phyloP scores from a whole-genome alignment of 2,329 filamentous ascomycete species.

The Blumeriella jaapii region DNA sequence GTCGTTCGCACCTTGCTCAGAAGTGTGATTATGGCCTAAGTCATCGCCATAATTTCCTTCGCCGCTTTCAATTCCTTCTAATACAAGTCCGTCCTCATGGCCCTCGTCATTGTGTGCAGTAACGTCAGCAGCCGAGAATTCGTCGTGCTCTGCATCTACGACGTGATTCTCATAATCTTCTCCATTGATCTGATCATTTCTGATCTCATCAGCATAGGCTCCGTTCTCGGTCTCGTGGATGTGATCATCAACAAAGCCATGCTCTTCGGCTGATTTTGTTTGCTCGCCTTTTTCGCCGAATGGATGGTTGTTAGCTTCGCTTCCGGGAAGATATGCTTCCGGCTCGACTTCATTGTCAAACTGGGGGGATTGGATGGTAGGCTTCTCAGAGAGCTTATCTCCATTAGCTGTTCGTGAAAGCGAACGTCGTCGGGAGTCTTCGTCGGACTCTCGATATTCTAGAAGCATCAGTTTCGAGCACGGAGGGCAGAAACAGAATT shows the following conservation, averaged over 20 bases:
- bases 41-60: background rate
- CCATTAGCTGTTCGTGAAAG: constrained; percentile 2
- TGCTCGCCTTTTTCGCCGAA: background rate
- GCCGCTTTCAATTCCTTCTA: background rate
- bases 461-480: constrained; percentile 17
- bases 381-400: constrained; percentile 3
- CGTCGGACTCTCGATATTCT: constrained; percentile 18
- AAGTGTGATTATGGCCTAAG: background rate
- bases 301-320: constrained; percentile 31
- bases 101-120: background rate
- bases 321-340: constrained; percentile 12
- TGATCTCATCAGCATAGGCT: constrained; percentile 11
- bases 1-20: constrained; percentile 1
- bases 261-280: background rate
- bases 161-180: constrained; percentile 2
- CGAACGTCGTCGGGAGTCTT: constrained; percentile 19
- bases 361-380: constrained; percentile 1
- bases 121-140: background rate
- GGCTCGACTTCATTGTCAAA: constrained; percentile 5
- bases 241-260: background rate
- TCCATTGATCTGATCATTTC: background rate
- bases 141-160: constrained; percentile 4
- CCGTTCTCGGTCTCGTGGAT: background rate
- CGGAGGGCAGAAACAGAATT: constrained; percentile 21
- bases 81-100: background rate